These are phyloP conservation scores for Aspergillus novoparasiticus DNA, from an alignment of 2,329 filamentous ascomycete genomes.

Conservation along the genomic window DNA sequence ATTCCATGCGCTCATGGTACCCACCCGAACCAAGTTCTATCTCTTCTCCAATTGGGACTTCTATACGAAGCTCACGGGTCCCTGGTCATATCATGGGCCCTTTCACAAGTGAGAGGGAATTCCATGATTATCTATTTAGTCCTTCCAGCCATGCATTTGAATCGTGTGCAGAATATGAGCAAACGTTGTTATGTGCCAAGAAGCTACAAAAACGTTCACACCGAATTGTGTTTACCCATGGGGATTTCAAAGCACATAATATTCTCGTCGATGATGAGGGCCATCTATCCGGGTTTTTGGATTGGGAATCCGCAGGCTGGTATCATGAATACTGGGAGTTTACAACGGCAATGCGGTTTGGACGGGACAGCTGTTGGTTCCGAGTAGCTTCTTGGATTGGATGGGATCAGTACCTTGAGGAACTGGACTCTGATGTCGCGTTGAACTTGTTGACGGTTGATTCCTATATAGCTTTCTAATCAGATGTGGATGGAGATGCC, in stretches of 20 bases:
- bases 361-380: conserved; percentile 26
- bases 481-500: no score
- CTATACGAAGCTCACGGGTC: conserved; percentile 34
- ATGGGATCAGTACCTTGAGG: conserved; percentile 21
- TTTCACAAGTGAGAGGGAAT: conserved; percentile 27
- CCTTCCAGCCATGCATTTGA: conserved; percentile 24
- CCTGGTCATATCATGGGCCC: conserved; percentile 37
- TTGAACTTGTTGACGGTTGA: conserved; percentile 30
- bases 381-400: conserved; percentile 28
- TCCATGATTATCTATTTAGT: conserved; percentile 34
- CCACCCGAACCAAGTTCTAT: conserved; percentile 29
- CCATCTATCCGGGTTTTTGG: conserved; percentile 26
- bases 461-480: conserved; percentile 27
- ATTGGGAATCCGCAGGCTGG: conserved; percentile 32
- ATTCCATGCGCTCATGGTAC: conserved; percentile 39
- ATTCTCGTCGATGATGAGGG: conserved; percentile 21
- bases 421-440: conserved; percentile 27
- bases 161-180: background rate
- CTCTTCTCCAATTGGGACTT: conserved; percentile 35
- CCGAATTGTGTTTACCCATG: conserved; percentile 19
- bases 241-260: conserved; percentile 25
- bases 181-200: background rate
- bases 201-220: background rate
- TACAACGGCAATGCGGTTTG: conserved; percentile 28
- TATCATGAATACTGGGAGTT: conserved; percentile 32